Base-by-base conservation (phyloP, 2,329 filamentous ascomycete species). In the Colletotrichum eleusines region DNA sequence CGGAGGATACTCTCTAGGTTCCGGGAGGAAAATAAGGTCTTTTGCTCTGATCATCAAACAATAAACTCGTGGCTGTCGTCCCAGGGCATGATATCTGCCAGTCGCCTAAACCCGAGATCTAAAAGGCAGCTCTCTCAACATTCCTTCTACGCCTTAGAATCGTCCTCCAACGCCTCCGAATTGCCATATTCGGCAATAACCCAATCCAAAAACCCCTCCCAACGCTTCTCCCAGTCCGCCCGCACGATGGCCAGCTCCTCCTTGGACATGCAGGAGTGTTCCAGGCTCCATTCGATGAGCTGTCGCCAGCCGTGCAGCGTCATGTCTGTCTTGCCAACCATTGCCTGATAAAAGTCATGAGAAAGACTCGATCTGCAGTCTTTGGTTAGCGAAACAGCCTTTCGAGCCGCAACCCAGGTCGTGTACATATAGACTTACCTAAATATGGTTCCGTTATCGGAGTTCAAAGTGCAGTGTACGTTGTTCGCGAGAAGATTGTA, bases 281-380 rank as follows among this genome's bases (percentile, higher is more conserved):
- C 82, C 18, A 91, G 80, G 74, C 89, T 91, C 89, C 89, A 91
- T 73, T 86, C 80, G 20, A 84, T 83, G 28, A 91, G 84, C 78
- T 94, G 91, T 76, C 91, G 91, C 90, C 91, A 92, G 53, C 91
- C 91, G 73, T 88, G 88, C 0, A 94, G 79, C 23, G 85, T 87
- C 86, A 94, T 92, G 68, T 88, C 85, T 16, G 85, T 83, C 54
- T 89, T 89, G 58, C 92, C 92, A 9, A 92, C 86, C 84, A 94
- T 89, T 69, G 91, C 86, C 76, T 94, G 92, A 77, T 94, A 94
- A 76, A 94, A 94, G 76, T 94, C 92, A 74, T 94, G 91, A 1
- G 90, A 91, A 53, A 94, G 84, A 2, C 89, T 89, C 18, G 91
- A 93, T 73, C 90, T 92, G 68, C 58, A 58, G 26, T 38, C 35